Base-by-base conservation (phyloP, 2,329 filamentous ascomycete genomes). In the Incumbomyces lentus region DNA sequence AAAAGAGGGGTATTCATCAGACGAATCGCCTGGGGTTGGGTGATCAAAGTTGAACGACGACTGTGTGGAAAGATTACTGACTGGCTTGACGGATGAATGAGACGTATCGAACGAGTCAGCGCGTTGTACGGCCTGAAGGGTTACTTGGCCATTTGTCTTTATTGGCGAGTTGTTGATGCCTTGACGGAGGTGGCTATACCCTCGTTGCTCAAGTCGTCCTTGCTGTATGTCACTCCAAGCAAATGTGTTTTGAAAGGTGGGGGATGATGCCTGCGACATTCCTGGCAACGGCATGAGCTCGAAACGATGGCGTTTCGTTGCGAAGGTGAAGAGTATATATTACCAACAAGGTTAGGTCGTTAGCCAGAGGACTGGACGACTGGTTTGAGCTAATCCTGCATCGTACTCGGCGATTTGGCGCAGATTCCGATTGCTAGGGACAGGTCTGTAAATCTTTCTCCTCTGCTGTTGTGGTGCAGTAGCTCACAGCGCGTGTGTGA, bases 1-100 rank as follows among this genome's bases (percentile, higher is more conserved):
- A 26, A 44, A 44, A 26, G 22, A 26, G 16, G 33, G 5, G 32
- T 10, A 16, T 22, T 45, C 42, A 22, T 45, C 42, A 11, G 18
- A 17, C 6, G 42, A 45, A 6, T 38, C 22, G 17, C 22, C 34
- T 16, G 42, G 42, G 8, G 42, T 45, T 7, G 34, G 33, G 17
- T 37, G 33, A 29, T 37, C 34, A 22, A 45, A 45, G 18, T 45
- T 16, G 22, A 45, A 45, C 7, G 42, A 45, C 2, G 42, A 38
- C 14, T 35, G 33, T n/a, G 42, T 36, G 3, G 41, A 44, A 17
- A 44, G 36, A 19, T 18, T 18, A 18, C 26, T 18, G 16, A 45
- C 32, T n/a, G 18, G 33, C 5, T 45, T 26, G 16, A 30, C 18
- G 33, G 42, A 45, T 8, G 14, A 30, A 22, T 22, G 19, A 8